Conservation (phyloP, 768 basidiomycete species). For the Lactarius sp. region DNA sequence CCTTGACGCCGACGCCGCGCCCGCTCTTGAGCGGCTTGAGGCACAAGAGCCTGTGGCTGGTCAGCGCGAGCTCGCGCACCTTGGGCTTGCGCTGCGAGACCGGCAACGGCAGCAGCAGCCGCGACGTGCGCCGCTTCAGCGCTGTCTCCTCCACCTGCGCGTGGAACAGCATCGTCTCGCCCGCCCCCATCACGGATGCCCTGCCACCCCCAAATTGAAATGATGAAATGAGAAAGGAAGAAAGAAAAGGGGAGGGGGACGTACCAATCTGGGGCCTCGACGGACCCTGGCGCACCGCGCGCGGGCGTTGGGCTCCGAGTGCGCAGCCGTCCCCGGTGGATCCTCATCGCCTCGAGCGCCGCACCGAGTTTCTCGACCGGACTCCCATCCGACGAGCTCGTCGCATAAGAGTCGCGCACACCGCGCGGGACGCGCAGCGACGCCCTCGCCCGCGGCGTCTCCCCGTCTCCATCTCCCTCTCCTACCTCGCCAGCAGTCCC, state of each 20-base stretch:
- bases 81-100: conserved; percentile 48
- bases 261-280: conserved; percentile 42
- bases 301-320: conserved; percentile 50
- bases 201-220: conserved; percentile 24
- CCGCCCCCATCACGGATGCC: conserved; percentile 37
- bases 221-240: not conserved
- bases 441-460: conserved; percentile 2
- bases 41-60: conserved; percentile 52
- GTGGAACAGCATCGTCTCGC: conserved; percentile 47
- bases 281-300: conserved; percentile 26
- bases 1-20: conserved; percentile 43
- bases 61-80: conserved; percentile 51
- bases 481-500: conserved; percentile 5
- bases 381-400: conserved; percentile 49
- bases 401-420: conserved; percentile 33
- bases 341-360: conserved; percentile 33
- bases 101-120: conserved; percentile 44
- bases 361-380: conserved; percentile 37
- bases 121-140: conserved; percentile 53
- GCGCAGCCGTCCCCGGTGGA: conserved; percentile 49
- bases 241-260: conserved; percentile 17
- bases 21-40: conserved; percentile 44
- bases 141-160: conserved; percentile 51
- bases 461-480: conserved; percentile 3
- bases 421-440: conserved; percentile 30